phyloP scores from a whole-genome alignment of 805 yeast genomes.

The Candida nemodendra region DNA sequence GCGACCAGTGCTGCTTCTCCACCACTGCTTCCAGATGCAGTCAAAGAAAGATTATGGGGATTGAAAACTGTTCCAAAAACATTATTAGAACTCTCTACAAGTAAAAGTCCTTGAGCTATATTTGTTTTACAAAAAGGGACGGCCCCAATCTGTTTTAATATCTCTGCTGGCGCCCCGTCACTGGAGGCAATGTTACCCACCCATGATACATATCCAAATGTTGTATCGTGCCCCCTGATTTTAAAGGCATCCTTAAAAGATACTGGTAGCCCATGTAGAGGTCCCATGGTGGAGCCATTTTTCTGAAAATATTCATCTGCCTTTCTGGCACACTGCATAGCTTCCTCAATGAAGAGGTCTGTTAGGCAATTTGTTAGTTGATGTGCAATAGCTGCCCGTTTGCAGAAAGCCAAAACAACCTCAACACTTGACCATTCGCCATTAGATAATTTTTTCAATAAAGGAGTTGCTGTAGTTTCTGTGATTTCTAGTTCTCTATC shows the following conservation, averaged over 20 bases:
- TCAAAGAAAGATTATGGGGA: slow-evolving; percentile 44
- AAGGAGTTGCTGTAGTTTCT: slow-evolving; percentile 33
- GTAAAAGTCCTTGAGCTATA: slow-evolving; percentile 55
- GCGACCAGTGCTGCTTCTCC: slow-evolving; percentile 50
- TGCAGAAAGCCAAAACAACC: slow-evolving; percentile 44
- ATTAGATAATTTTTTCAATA: slow-evolving; percentile 34
- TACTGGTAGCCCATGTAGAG: slow-evolving; percentile 61
- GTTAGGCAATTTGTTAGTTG: slow-evolving; percentile 47
- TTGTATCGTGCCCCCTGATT: slow-evolving; percentile 48
- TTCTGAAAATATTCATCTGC: slow-evolving; percentile 47
- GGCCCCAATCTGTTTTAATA: slow-evolving; percentile 50
- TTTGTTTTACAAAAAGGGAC: slow-evolving; percentile 54
- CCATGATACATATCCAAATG: slow-evolving; percentile 46
- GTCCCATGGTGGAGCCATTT: slow-evolving; percentile 47
- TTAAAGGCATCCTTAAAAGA: slow-evolving; percentile 56
- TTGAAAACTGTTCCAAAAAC: slow-evolving; percentile 49
- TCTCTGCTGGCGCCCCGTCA: slow-evolving; percentile 40
- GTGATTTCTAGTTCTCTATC: slow-evolving; percentile 39
- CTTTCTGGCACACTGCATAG: slow-evolving; percentile 44
- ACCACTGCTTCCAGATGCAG: slow-evolving; percentile 53
- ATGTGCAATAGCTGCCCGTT: slow-evolving; percentile 45
- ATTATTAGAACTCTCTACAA: slow-evolving; percentile 53
- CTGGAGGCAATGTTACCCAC: slow-evolving; percentile 38
- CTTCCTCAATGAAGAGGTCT: slow-evolving; percentile 45
- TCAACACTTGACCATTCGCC: slow-evolving; percentile 40